Percentiles rank a stretch among this genome's conserved stretches.
Conservation (phyloP, 805 yeast species). For the Yarrowia osloensis region DNA sequence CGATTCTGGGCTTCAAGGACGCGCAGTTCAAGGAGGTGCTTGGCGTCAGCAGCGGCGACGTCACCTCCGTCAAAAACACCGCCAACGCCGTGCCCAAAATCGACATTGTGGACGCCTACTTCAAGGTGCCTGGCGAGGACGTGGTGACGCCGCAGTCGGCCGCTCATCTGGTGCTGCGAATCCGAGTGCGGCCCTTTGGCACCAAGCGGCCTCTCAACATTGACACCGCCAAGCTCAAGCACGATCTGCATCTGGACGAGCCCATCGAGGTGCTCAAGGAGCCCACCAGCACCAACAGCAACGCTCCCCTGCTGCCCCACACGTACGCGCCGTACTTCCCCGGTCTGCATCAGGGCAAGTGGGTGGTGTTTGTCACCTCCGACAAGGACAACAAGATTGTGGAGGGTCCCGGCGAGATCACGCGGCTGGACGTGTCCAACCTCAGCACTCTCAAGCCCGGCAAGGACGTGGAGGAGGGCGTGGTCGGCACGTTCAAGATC, state of each 20-base stretch:
- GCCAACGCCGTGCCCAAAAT: conserved; percentile 62
- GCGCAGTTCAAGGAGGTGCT: conserved; percentile 11
- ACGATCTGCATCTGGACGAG: conserved; percentile 36
- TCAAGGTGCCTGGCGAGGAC: conserved; percentile 84
- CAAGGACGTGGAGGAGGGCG: conserved; percentile 46
- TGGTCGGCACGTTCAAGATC: conserved; percentile 72
- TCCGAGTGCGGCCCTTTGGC: conserved; percentile 70
- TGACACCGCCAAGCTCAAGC: conserved; percentile 36
- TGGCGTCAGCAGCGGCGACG: background rate
- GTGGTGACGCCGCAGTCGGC: conserved; percentile 69
- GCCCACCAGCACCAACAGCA: conserved; percentile 64
- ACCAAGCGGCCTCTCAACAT: conserved; percentile 40
- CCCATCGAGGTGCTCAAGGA: conserved; percentile 57
- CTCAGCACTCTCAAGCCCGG: conserved; percentile 55
- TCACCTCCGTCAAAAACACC: background rate
- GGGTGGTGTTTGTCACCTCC: conserved; percentile 68
- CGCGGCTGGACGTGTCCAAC: conserved; percentile 57
- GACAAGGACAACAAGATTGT: conserved; percentile 81
- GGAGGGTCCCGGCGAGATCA: conserved; percentile 62
- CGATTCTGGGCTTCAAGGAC: conserved; percentile 19
- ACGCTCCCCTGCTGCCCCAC: conserved; percentile 70
- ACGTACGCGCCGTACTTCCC: conserved; percentile 81
- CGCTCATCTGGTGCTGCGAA: conserved; percentile 74
- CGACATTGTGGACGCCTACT: conserved; percentile 66
- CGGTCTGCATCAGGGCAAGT: conserved; percentile 48